Base-by-base conservation (phyloP, 2,329 filamentous ascomycete genomes). In the Botrytis elliptica region DNA sequence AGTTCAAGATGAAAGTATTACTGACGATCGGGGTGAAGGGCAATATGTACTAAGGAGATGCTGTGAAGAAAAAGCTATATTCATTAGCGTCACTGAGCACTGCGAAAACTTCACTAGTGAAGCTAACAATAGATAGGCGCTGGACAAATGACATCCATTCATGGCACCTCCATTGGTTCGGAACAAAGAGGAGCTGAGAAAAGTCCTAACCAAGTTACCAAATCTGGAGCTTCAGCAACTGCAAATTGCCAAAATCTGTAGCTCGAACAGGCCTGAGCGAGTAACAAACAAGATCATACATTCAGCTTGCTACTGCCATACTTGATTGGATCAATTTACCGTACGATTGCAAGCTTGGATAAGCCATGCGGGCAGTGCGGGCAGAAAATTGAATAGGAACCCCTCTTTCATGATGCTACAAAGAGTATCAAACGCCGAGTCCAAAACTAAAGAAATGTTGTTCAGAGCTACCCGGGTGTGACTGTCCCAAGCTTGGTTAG, bases 191-290 rank as follows among this genome's bases (percentile, higher is more conserved):
- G 66, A 68, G 66, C 66, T 42, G 66, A 68, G 49, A 22, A 68
- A 68, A 55, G 5, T 38, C 29, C 42, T 38, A 66, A 38, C 36
- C 25, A 68, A 12, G 38, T 68, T 68, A n/a, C 49, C 55, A 38
- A 68, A 29, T 68, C 20, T 57, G 25, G 66, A 57, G 69, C 57
- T 71, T 71, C 18, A 52, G 42, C 69, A 42, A 64, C 22, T n/a
- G 33, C 59, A 44, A 33, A 33, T 49, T 38, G 38, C 42, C 49
- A 68, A 52, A 57, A 33, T 57, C 12, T 57, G 49, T 42, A 38
- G 49, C 25, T 68, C 66, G 49, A 42, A 52, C 38, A 16, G 49
- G 36, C 49, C 36, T 68, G 66, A 57, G 66, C 49, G 49, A 68
- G 49, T 42, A 42, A 38, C 9, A 68, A 57, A 42, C 36, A 42